A percentile compares a stretch with the other conserved stretches of the same genome.
Evolutionary conservation across 2,329 filamentous ascomycete genomes (phyloP).

Genomic region (Aspergillus intermedius): DNA sequence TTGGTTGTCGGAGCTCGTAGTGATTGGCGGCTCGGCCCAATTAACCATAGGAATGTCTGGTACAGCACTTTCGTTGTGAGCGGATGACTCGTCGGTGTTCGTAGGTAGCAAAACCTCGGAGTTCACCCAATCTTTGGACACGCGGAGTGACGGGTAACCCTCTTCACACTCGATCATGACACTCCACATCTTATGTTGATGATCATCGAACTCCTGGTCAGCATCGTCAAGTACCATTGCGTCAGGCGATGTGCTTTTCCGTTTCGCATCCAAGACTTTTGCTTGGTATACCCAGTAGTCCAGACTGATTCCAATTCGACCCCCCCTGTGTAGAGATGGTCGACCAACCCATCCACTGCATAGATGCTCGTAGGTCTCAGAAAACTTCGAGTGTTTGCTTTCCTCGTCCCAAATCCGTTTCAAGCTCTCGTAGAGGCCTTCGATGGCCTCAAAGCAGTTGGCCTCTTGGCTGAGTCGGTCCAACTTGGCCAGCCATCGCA

Average conservation of each 20-base stretch:
- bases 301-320: constrained; percentile 34
- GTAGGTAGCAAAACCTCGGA: constrained; percentile 27
- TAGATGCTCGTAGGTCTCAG: constrained; percentile 32
- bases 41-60: constrained; percentile 28
- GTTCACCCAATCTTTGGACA: constrained; percentile 40
- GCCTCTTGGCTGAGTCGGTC: constrained; percentile 40
- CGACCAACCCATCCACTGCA: constrained; percentile 37
- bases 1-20: constrained; percentile 27
- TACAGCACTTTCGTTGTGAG: constrained; percentile 14
- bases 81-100: constrained; percentile 18
- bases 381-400: constrained; percentile 23
- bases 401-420: constrained; percentile 40
- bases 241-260: constrained; percentile 18
- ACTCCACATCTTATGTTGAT: constrained; percentile 26
- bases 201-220: constrained; percentile 12
- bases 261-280: constrained; percentile 27
- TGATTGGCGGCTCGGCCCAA: constrained; percentile 34
- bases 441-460: constrained; percentile 43
- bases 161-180: constrained; percentile 40
- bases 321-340: constrained; percentile 35
- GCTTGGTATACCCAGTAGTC: constrained; percentile 39
- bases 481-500: constrained; percentile 39
- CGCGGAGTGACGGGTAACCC: constrained; percentile 38
- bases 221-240: constrained; percentile 29
- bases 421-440: constrained; percentile 37